phyloP scores from a whole-genome alignment of 2,329 filamentous ascomycete species.

The Diaporthe citri region DNA sequence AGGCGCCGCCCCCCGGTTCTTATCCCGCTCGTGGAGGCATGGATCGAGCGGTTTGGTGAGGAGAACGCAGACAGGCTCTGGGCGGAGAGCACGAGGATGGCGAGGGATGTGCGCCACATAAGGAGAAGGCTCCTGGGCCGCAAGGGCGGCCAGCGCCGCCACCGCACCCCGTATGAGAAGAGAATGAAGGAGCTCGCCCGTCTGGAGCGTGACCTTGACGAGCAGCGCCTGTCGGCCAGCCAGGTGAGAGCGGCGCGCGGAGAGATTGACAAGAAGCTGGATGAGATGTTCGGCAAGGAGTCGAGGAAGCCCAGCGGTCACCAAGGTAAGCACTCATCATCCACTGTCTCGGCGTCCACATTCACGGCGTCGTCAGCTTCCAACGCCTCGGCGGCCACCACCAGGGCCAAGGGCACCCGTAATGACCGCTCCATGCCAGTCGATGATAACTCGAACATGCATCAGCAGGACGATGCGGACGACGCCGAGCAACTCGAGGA shows the following conservation, averaged over 20 bases:
- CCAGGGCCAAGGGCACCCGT: neutral
- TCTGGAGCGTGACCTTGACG: neutral
- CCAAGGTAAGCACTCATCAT: constrained; percentile 26
- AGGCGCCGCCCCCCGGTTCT: constrained; percentile 50
- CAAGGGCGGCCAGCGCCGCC: neutral
- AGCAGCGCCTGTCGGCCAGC: constrained; percentile 9
- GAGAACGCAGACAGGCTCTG: constrained; percentile 22
- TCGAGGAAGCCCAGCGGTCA: neutral
- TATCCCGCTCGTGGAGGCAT: constrained; percentile 56
- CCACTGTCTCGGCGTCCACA: neutral
- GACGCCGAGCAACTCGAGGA: constrained; percentile 23
- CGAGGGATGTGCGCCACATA: constrained; percentile 23
- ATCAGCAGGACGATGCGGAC: constrained; percentile 20
- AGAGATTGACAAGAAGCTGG: constrained; percentile 34
- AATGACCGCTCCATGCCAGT: constrained; percentile 15
- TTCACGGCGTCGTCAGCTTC: neutral
- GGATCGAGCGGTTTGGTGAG: constrained; percentile 53
- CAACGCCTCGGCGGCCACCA: neutral
- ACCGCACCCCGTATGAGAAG: constrained; percentile 7
- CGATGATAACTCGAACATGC: neutral
- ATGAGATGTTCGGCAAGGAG: constrained; percentile 28
- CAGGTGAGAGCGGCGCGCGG: neutral
- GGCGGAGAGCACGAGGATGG: constrained; percentile 32
- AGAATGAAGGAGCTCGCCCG: constrained; percentile 25
- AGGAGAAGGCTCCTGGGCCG: constrained; percentile 7